Percentiles rank a stretch among this genome's conserved stretches.
These are phyloP conservation scores for Rhizophagus prolifer DNA, from an alignment of 192 early-diverging fungal species.

Conservation along the genomic window DNA sequence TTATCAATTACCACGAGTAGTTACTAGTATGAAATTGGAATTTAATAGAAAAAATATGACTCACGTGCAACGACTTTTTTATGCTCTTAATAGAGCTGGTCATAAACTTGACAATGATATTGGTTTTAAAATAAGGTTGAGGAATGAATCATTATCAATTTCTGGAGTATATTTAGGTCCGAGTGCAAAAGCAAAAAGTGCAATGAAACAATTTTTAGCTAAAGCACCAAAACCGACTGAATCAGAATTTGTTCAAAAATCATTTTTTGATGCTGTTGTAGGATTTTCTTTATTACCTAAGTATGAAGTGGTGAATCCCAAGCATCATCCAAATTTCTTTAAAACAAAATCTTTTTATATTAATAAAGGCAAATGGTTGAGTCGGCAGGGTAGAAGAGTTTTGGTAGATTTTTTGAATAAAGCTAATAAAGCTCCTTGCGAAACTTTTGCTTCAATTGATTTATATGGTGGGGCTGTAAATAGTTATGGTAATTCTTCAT, in stretches of 20 bases:
- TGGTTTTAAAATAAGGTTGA: neutral
- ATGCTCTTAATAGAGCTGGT: constrained; percentile 6
- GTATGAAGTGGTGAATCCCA: neutral
- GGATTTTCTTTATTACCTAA: too few relatives aligned
- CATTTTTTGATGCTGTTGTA: too few relatives aligned
- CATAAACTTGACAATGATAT: neutral
- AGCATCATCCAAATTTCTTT: neutral
- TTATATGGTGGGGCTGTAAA: constrained; percentile 2
- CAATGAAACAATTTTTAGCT: neutral
- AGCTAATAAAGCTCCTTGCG: neutral
- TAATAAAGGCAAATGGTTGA: neutral
- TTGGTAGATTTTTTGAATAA: neutral
- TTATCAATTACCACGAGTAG: neutral
- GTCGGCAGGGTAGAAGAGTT: neutral
- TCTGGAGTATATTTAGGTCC: neutral
- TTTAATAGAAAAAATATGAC: neutral
- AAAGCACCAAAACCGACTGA: too few relatives aligned
- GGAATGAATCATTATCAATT: neutral
- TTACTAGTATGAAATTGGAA: neutral
- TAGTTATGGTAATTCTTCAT: neutral
- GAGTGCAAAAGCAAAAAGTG: neutral
- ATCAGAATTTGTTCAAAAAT: too few relatives aligned
- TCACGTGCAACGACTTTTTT: neutral
- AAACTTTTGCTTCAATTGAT: neutral
- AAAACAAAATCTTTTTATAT: neutral